phyloP scores from a whole-genome alignment of 2,329 filamentous ascomycete genomes.

The Arthrobotrys sphaeroides region DNA sequence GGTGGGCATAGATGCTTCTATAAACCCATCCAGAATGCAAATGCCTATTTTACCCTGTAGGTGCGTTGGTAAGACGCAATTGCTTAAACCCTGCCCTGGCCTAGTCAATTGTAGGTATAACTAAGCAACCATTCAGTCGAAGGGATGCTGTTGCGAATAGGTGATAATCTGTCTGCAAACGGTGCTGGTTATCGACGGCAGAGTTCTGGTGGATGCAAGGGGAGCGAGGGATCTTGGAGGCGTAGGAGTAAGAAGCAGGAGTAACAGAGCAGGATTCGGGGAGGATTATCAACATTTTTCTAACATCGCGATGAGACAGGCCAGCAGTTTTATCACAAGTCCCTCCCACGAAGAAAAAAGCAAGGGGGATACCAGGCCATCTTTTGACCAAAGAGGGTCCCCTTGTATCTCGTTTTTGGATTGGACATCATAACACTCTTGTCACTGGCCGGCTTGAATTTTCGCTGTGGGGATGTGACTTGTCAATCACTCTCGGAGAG shows the following conservation, averaged over 20 bases:
- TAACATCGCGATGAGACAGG: conserved; percentile 54
- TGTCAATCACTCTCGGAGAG: conserved; percentile 54
- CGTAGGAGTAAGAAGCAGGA: conserved; percentile 46
- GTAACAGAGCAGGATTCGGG: conserved; percentile 37
- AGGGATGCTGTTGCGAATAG: conserved; percentile 15
- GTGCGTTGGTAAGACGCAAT: conserved; percentile 50
- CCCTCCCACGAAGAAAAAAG: conserved; percentile 43
- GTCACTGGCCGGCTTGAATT: conserved; percentile 39
- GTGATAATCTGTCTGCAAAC: conserved; percentile 42
- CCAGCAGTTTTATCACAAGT: conserved; percentile 54
- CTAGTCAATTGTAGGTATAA: conserved; percentile 44
- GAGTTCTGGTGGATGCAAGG: conserved; percentile 46
- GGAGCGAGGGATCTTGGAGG: conserved; percentile 40
- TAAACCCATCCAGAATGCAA: conserved; percentile 43
- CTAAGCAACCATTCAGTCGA: conserved; percentile 40
- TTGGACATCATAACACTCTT: conserved; percentile 48
- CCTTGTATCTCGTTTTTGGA: conserved; percentile 37
- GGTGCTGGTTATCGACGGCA: conserved; percentile 37
- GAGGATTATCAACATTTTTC: conserved; percentile 52
- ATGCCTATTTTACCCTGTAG: conserved; percentile 52
- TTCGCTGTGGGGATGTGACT: conserved; percentile 45
- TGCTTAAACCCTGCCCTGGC: conserved; percentile 41
- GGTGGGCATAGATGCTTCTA: conserved; percentile 28
- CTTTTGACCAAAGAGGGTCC: conserved; percentile 18
- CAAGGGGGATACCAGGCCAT: conserved; percentile 24